Conservation (phyloP, 2,329 filamentous ascomycete genomes). For the Fusarium caatingaense region DNA sequence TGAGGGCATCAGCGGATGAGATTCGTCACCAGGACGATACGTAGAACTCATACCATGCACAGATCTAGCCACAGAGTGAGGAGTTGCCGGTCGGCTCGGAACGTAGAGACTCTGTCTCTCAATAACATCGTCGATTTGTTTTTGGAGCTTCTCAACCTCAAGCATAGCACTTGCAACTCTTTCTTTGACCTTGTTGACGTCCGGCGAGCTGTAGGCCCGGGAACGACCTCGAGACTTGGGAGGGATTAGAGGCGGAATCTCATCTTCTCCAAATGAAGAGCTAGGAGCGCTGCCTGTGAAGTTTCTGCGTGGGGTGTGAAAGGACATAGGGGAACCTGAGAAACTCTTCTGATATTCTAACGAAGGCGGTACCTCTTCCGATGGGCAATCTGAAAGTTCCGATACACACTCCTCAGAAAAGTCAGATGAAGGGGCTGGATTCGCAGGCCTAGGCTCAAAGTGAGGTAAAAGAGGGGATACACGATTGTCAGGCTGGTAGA, state of each 20-base stretch:
- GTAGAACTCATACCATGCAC: slow-evolving; percentile 48
- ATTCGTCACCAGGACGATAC: slow-evolving; percentile 13
- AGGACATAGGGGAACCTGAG: slow-evolving; percentile 62
- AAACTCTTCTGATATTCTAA: slow-evolving; percentile 57
- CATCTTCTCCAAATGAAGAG: slow-evolving; percentile 44
- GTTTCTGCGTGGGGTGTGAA: slow-evolving; percentile 64
- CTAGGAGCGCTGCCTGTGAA: slow-evolving; percentile 42
- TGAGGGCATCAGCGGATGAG: slow-evolving; percentile 42
- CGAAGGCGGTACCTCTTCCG: slow-evolving; percentile 48
- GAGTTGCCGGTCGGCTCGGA: slow-evolving; percentile 64
- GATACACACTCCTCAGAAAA: slow-evolving; percentile 50
- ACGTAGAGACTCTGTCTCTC: slow-evolving; percentile 70
- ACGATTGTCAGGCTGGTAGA: slow-evolving; percentile 56
- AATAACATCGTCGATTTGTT: slow-evolving; percentile 69
- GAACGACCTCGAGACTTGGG: slow-evolving; percentile 54
- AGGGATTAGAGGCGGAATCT: slow-evolving; percentile 53
- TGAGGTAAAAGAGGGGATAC: slow-evolving; percentile 68
- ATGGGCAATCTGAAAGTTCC: slow-evolving; percentile 41
- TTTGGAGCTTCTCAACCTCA: slow-evolving; percentile 68
- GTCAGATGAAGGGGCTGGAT: slow-evolving; percentile 49
- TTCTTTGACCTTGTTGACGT: slow-evolving; percentile 64
- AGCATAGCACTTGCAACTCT: slow-evolving; percentile 67
- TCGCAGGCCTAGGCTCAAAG: slow-evolving; percentile 56
- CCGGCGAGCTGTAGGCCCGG: slow-evolving; percentile 59
- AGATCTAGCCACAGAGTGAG: slow-evolving; percentile 54